Evolutionary conservation across 495 filamentous ascomycete genomes (phyloP), one percentile per base, ranked within the genome.

Genomic region (Baudoinia panamericana): DNA sequence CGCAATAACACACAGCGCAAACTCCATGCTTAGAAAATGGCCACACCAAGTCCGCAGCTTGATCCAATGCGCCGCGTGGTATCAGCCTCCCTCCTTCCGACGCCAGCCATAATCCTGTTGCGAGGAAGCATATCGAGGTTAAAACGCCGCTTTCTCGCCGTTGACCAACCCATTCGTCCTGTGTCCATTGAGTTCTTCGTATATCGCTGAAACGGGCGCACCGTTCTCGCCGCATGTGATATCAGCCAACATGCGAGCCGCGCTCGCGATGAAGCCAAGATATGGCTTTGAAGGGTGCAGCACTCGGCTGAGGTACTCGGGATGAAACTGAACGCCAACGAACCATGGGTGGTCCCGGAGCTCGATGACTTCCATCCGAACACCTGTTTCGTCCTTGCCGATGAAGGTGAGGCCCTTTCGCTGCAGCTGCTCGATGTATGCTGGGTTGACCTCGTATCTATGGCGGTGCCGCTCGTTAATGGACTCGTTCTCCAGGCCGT

Each of bases 341-440:
- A 78, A 97, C 68, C 74, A 97, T 1, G 82, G 81, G 57, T 97
- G 90, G 43, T 93, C 82, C 55, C 72, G 75, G 36, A 95, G 59
- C 62, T 97, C 90, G 18, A 95, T 63, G 39, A 90, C 70, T 66
- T 96, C 90, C 84, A 95, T 90, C 8, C 88, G 76, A 57, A 79
- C 70, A 24, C 84, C 83, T 38, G 63, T 71, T 44, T 82, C 77
- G 59, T 96, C 90, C 59, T 84, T 88, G 31, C 83, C 83, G 24
- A 79, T 62, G 47, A 84, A 81, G 38, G 67, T 61, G 8, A 84
- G 59, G 0, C 80, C 80, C 2, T 57, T 64, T 31, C 63, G 53
- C 43, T 71, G 60, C n/a, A 84, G 60, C 12, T 51, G 55, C 11
- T 73, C 71, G 21, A 84, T 67, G 39, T 72, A 72, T 11, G 69